Conservation (phyloP, 768 basidiomycete species). For the Candolleomyces eurysporus region DNA sequence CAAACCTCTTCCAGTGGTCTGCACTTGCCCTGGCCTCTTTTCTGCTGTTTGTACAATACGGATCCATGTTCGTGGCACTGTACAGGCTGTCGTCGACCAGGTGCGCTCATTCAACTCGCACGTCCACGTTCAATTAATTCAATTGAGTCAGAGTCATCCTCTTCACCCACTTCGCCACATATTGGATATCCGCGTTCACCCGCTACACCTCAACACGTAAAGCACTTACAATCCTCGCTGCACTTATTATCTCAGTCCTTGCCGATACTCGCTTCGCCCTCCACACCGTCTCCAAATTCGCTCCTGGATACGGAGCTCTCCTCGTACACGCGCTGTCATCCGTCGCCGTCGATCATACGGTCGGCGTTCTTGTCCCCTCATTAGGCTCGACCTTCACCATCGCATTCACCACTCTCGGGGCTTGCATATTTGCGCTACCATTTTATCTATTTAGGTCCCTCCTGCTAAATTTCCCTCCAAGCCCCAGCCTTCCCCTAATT, state of each 20-base stretch:
- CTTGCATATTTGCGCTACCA: constrained; percentile 59
- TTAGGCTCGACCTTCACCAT: constrained; percentile 56
- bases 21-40: constrained; percentile 66
- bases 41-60: constrained; percentile 66
- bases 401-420: constrained; percentile 58
- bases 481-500: constrained; percentile 53
- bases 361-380: constrained; percentile 54
- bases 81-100: constrained; percentile 65
- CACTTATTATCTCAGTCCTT: constrained; percentile 54
- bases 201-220: constrained; percentile 49
- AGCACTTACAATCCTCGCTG: constrained; percentile 41
- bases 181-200: constrained; percentile 60
- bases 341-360: constrained; percentile 60
- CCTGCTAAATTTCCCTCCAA: constrained; percentile 50
- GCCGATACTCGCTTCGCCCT: constrained; percentile 50
- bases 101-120: constrained; percentile 36
- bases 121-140: background rate
- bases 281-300: constrained; percentile 38
- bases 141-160: constrained; percentile 54
- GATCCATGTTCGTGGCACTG: constrained; percentile 64
- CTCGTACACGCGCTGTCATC: constrained; percentile 58
- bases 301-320: constrained; percentile 70
- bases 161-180: constrained; percentile 65
- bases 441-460: constrained; percentile 61
- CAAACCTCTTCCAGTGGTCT: constrained; percentile 52